Conservation (phyloP, 805 yeast species). For the Lipomyces kockii region DNA sequence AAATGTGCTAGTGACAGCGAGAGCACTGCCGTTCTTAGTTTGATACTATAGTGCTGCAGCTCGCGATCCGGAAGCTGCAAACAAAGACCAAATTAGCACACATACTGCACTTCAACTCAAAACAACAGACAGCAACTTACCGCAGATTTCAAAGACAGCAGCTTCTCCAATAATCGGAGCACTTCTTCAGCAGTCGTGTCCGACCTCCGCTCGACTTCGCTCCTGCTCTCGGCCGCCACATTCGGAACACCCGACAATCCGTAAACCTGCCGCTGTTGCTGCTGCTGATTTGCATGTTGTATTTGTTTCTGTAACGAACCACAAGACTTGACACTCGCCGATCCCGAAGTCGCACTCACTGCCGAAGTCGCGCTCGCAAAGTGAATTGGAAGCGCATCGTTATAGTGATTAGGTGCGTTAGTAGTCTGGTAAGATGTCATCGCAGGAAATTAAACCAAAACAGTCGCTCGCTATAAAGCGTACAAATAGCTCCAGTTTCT, state of each 20-base stretch:
- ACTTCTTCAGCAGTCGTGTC: constrained; percentile 8
- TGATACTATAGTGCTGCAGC: constrained; percentile 21
- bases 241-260: not conserved
- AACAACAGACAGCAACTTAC: constrained; percentile 6
- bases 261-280: constrained; percentile 8
- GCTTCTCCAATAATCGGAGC: constrained; percentile 6
- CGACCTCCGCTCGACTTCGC: not conserved
- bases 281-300: constrained; percentile 4
- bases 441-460: too few relatives aligned
- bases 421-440: constrained; percentile 35
- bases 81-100: not conserved
- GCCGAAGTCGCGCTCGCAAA: constrained; percentile 22
- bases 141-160: constrained; percentile 13
- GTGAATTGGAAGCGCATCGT: constrained; percentile 32
- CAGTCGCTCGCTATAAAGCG: too few relatives aligned
- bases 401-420: constrained; percentile 30
- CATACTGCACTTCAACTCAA: not conserved
- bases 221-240: not conserved
- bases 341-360: constrained; percentile 10
- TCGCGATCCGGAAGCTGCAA: constrained; percentile 28
- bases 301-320: constrained; percentile 18
- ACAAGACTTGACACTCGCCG: constrained; percentile 8
- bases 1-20: constrained; percentile 19
- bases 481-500: too few relatives aligned
- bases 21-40: constrained; percentile 14